Base-by-base conservation (phyloP, 768 basidiomycete genomes). In the Lyophyllum atratum region DNA sequence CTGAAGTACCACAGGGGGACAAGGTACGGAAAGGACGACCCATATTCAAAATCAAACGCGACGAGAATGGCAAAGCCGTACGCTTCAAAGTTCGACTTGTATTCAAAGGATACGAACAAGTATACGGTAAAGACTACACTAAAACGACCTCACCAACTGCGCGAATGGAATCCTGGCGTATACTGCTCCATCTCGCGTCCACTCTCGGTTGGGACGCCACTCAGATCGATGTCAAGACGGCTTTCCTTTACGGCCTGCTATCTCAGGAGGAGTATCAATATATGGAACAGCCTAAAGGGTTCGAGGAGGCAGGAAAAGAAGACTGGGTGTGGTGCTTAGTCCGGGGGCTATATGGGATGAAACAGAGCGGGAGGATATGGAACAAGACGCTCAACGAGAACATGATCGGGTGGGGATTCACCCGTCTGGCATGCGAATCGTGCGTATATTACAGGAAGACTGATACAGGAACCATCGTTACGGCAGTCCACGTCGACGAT, bases 131-230 rank as follows among this genome's bases (percentile, higher is more conserved):
- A 8, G 79, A 83, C 49, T 83, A 74, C 55, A 68, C 63, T 0
- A 69, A 74, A 34, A 79, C 77, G 0, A 76, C 72, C 43, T 76
- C 80, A 42, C 76, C 75, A 0, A 74, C 72, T 12, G 72, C 72
- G 14, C 68, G 70, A 15, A 69, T 76, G 64, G 76, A 78, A 58
- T 74, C 76, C 0, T 68, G 76, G 46, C 62, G 69, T 0, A 60
- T 73, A 3, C 59, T 81, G 2, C 63, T 76, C 0, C 72, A 77
- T 21, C 54, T 79, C 6, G 75, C 72, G 0, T 74, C 74, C 0
- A 3, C 54, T 0, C 44, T 67, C 0, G 71, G 69, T 33, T 79
- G 71, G 73, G 73, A 74, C 12, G 59, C 74, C 1, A 62, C 70
- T 6, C 76, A 79, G 39, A 64, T 77, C 56, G 59, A 60, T 25